These are phyloP conservation scores for Trichoderma sp. DNA, from an alignment of 2,329 filamentous ascomycete species.

Conservation along the genomic window DNA sequence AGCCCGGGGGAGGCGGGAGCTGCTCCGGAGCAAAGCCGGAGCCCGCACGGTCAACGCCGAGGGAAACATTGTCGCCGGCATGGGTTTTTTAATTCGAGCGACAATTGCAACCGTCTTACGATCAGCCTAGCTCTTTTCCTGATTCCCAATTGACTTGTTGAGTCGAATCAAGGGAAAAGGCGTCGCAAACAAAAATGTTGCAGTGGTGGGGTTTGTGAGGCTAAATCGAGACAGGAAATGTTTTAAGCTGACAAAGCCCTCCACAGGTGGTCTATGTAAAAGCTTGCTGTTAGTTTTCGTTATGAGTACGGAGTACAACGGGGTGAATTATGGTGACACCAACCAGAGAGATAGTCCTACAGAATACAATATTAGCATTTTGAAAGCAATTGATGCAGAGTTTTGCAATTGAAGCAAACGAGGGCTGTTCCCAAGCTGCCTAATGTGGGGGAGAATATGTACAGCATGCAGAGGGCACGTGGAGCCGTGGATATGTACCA, in stretches of 20 bases:
- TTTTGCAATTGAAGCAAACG: background rate
- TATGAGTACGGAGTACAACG: too few species aligned
- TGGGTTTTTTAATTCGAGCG: slow-evolving; percentile 37
- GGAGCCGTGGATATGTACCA: background rate
- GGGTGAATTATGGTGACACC: slow-evolving; percentile 44
- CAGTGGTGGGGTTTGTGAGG: slow-evolving; percentile 13
- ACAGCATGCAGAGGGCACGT: background rate
- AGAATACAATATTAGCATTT: slow-evolving; percentile 19
- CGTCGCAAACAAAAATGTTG: slow-evolving; percentile 6
- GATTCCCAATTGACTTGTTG: slow-evolving; percentile 30
- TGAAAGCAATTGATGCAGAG: background rate
- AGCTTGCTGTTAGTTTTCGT: slow-evolving; percentile 20
- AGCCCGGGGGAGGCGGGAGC: slow-evolving; percentile 46
- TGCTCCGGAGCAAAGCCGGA: slow-evolving; percentile 55
- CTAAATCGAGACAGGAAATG: slow-evolving; percentile 1
- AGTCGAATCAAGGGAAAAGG: slow-evolving; percentile 23
- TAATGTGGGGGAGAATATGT: background rate
- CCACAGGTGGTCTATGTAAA: slow-evolving; percentile 41
- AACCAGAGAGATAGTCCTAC: slow-evolving; percentile 75
- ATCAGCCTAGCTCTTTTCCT: slow-evolving; percentile 32
- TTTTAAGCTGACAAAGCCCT: slow-evolving; percentile 37
- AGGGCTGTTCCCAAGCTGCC: background rate
- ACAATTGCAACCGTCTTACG: slow-evolving; percentile 36
- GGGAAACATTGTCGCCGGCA: slow-evolving; percentile 40
- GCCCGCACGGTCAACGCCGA: slow-evolving; percentile 49